phyloP scores from a whole-genome alignment of 306 rosid genomes.

The Cucurbita argyrosperma region DNA sequence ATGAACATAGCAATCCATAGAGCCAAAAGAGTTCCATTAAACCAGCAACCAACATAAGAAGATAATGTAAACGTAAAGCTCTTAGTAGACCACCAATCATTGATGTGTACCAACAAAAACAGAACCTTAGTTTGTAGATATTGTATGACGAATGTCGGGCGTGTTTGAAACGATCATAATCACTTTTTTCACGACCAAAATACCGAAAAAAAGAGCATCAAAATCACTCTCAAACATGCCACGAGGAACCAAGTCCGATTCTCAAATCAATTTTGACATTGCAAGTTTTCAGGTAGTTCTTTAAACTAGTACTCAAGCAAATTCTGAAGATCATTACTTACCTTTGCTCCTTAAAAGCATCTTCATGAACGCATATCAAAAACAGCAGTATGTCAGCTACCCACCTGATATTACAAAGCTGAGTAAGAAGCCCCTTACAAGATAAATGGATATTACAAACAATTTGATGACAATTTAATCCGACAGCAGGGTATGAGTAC shows the following conservation, averaged over 20 bases:
- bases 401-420: background rate
- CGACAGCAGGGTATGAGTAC: too few relatives aligned
- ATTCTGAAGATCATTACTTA: background rate
- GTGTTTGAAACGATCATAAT: too few relatives aligned
- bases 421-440: background rate
- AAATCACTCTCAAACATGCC: too few relatives aligned
- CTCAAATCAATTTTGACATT: background rate
- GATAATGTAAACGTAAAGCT: background rate
- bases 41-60: background rate
- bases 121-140: too few relatives aligned
- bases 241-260: background rate
- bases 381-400: background rate
- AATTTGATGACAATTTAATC: too few relatives aligned
- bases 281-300: background rate
- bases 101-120: too few relatives aligned
- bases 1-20: background rate
- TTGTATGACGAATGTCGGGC: too few relatives aligned
- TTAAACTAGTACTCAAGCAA: background rate
- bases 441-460: background rate
- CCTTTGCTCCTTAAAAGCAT: conserved; percentile 36
- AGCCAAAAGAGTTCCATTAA: background rate
- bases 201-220: too few relatives aligned
- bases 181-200: too few relatives aligned
- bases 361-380: conserved; percentile 26
- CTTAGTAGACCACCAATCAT: too few relatives aligned